Evolutionary conservation across 805 yeast species (phyloP), one percentile per base, ranked within the genome.

Genomic region (Candida hungchunana): DNA sequence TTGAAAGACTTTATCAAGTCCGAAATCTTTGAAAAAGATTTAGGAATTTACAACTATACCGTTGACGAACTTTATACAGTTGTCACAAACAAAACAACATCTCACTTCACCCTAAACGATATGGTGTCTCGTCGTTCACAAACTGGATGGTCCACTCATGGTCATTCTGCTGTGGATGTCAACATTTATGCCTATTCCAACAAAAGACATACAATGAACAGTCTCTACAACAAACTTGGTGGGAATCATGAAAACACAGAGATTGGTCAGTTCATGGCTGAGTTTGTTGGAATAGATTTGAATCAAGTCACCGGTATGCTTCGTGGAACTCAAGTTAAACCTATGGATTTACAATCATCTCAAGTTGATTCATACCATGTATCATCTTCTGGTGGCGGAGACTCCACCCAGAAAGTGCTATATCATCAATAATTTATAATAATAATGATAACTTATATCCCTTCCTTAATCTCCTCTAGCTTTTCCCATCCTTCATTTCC

Each of bases 101-200:
- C 68, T 2, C 57, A 53, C 29, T 77, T 77, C 42, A 62, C 68
- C 26, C 59, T 87, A 38, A 82, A 84, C 52, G 69, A 78, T 37
- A 73, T 89, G 73, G 73, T 87, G 9, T 82, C 95, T 1, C 52
- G 62, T n/a, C 75, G 95, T 45, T 87, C 97, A 0, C 83, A 83
- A 59, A 76, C 87, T 13, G 97, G 96, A n/a, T 89, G 96, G 96
- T 71, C 95, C 8, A 89, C 97, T 0, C 95, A 87, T 53, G 97
- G 97, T 20, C 97, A 89, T 59, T 80, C 95, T 15, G 96, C 96
- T 0, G 96, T 89, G 12, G 97, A 89, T 60, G 96, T 89, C 24
- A 89, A 90, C 53, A 83, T 90, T 32, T 89, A 89, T 56, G 96
- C 82, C 0, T 73, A 80, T 56, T 72, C 88, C 21, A 81, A 81